A percentile compares a stretch with the other conserved stretches of the same genome.
These are phyloP conservation scores for Pulveroboletus sp. DNA, from an alignment of 768 basidiomycete species.

Conservation along the genomic window DNA sequence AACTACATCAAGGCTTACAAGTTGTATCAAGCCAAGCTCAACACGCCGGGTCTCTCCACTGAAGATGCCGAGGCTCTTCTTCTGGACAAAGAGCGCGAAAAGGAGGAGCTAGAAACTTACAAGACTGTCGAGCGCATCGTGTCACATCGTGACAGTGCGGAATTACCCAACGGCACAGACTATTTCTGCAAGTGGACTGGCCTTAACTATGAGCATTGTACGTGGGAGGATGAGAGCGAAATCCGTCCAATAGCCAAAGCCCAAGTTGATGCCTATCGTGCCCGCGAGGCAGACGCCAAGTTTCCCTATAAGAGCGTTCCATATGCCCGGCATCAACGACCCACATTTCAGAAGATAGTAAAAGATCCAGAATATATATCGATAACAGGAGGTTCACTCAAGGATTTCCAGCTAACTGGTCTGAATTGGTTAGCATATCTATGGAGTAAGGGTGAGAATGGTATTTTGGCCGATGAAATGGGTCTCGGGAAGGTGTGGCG, in stretches of 20 bases:
- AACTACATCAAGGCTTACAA: conserved; percentile 97
- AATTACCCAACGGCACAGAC: conserved; percentile 50
- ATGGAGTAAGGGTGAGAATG: conserved; percentile 93
- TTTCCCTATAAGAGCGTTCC: conserved; percentile 80
- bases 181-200: conserved; percentile 98
- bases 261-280: conserved; percentile 75
- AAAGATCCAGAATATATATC: conserved; percentile 85
- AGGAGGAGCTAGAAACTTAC: conserved; percentile 87
- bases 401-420: conserved; percentile 97
- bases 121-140: conserved; percentile 91
- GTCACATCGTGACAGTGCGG: conserved; percentile 61
- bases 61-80: conserved; percentile 89
- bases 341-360: conserved; percentile 74
- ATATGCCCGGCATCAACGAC: conserved; percentile 66
- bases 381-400: conserved; percentile 76
- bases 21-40: conserved; percentile 60
- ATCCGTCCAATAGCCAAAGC: conserved; percentile 72
- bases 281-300: conserved; percentile 69
- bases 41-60: conserved; percentile 60
- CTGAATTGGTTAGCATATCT: conserved; percentile 98
- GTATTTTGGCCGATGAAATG: conserved; percentile 99
- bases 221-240: conserved; percentile 87
- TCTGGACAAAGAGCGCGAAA: conserved; percentile 86
- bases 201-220: conserved; percentile 90
- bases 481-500: conserved; percentile 83